Evolutionary conservation across 2,329 filamentous ascomycete species (phyloP).

Genomic region (Xylaria sp.): DNA sequence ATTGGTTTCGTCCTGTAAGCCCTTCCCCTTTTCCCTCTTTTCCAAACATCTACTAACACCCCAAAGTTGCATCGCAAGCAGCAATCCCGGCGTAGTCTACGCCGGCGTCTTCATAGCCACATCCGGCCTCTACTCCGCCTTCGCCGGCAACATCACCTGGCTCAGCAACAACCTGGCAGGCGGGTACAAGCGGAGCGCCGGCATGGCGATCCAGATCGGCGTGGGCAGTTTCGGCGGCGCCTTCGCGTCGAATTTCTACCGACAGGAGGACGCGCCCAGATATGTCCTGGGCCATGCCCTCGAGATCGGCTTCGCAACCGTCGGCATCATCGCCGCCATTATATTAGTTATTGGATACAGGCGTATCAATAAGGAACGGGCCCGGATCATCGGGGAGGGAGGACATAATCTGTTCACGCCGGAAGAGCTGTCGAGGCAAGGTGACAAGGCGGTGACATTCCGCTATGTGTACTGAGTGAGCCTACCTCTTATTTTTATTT

Average conservation of each 20-base stretch:
- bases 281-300: slow-evolving; percentile 48
- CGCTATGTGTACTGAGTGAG: slow-evolving; percentile 49
- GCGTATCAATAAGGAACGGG: slow-evolving; percentile 54
- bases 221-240: slow-evolving; percentile 56
- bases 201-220: slow-evolving; percentile 61
- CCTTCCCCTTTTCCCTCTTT: background rate
- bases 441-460: slow-evolving; percentile 59
- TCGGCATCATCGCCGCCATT: slow-evolving; percentile 41
- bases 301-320: slow-evolving; percentile 45
- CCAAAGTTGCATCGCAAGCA: slow-evolving; percentile 52
- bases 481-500: background rate
- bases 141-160: slow-evolving; percentile 76
- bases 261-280: slow-evolving; percentile 43
- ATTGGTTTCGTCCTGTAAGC: slow-evolving; percentile 52
- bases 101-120: slow-evolving; percentile 72
- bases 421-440: slow-evolving; percentile 52
- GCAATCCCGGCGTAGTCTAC: slow-evolving; percentile 59
- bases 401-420: slow-evolving; percentile 37
- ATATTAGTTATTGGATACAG: slow-evolving; percentile 48
- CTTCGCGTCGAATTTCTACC: slow-evolving; percentile 69
- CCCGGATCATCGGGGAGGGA: slow-evolving; percentile 38
- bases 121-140: slow-evolving; percentile 72
- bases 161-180: slow-evolving; percentile 69
- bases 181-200: slow-evolving; percentile 57
- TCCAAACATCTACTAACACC: slow-evolving; percentile 24